Percentiles rank a stretch among this genome's conserved stretches.
Conservation (phyloP, 441 rosid genomes). For the Erodium trifolium region DNA sequence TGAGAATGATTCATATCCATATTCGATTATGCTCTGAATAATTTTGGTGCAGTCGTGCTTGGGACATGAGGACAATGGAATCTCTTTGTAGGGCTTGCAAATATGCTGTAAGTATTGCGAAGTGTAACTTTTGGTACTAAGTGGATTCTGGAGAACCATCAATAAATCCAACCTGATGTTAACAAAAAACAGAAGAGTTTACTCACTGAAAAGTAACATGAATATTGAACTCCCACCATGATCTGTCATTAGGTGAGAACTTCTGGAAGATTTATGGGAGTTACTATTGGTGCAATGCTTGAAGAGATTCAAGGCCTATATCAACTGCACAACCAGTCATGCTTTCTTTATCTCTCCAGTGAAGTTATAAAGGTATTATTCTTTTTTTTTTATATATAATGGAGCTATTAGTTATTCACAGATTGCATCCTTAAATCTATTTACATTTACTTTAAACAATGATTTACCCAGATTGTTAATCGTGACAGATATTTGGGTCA, state of each 20-base stretch:
- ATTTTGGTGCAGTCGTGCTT: constrained; percentile 75
- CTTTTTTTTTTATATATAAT: neutral
- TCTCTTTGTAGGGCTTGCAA: constrained; percentile 99
- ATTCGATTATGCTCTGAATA: constrained; percentile 20
- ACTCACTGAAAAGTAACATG: neutral
- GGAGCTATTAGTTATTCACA: too few relatives aligned
- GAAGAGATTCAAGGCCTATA: constrained; percentile 88
- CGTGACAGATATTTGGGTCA: constrained; percentile 85
- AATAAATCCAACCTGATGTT: neutral
- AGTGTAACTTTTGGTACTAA: constrained; percentile 12
- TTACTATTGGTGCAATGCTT: constrained; percentile 87
- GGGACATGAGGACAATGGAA: constrained; percentile 99
- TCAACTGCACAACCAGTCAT: constrained; percentile 92
- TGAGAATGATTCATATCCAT: constrained; percentile 1
- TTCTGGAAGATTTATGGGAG: constrained; percentile 88
- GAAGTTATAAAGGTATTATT: constrained; percentile 54
- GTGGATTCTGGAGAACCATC: constrained; percentile 13
- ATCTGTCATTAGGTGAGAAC: constrained; percentile 66
- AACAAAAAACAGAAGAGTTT: neutral
- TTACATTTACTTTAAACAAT: too few relatives aligned
- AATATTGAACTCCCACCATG: neutral
- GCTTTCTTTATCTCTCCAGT: constrained; percentile 82
- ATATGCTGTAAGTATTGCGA: constrained; percentile 76
- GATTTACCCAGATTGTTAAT: constrained; percentile 13
- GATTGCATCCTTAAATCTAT: too few relatives aligned